Conservation (phyloP, 2,329 filamentous ascomycete genomes). For the Colletotrichum melonis region DNA sequence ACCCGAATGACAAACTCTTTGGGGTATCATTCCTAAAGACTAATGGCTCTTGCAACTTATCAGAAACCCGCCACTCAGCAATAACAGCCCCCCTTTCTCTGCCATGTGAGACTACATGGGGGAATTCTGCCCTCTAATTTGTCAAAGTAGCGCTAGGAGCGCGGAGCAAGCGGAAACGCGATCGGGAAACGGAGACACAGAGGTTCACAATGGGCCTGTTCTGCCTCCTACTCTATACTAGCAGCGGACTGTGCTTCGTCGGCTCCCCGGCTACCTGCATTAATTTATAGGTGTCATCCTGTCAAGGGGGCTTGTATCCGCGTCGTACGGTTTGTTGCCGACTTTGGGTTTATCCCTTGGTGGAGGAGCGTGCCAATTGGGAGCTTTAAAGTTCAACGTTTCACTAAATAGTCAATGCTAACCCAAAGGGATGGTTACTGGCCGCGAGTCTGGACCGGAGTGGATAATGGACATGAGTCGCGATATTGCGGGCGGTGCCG, state of each 20-base stretch:
- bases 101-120: slow-evolving; percentile 6
- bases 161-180: slow-evolving; percentile 7
- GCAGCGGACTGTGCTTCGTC: slow-evolving; percentile 1
- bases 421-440: not conserved
- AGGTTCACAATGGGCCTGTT: not conserved
- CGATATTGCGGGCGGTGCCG: not conserved
- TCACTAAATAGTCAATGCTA: slow-evolving; percentile 17
- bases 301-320: not conserved
- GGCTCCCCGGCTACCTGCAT: not conserved
- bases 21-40: not conserved
- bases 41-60: slow-evolving; percentile 5
- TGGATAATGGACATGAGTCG: slow-evolving; percentile 21
- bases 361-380: not conserved
- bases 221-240: not conserved
- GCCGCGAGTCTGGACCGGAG: slow-evolving; percentile 15
- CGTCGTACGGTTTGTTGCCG: slow-evolving; percentile 6
- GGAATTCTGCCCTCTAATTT: not conserved
- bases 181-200: not conserved
- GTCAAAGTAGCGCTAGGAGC: not conserved
- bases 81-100: not conserved
- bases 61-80: slow-evolving; percentile 31
- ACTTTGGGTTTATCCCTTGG: slow-evolving; percentile 14
- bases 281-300: slow-evolving; percentile 11
- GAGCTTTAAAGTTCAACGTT: slow-evolving; percentile 7
- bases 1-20: not conserved